Base-by-base conservation (phyloP, 2,329 filamentous ascomycete species). In the Epichloe sylvatica region DNA sequence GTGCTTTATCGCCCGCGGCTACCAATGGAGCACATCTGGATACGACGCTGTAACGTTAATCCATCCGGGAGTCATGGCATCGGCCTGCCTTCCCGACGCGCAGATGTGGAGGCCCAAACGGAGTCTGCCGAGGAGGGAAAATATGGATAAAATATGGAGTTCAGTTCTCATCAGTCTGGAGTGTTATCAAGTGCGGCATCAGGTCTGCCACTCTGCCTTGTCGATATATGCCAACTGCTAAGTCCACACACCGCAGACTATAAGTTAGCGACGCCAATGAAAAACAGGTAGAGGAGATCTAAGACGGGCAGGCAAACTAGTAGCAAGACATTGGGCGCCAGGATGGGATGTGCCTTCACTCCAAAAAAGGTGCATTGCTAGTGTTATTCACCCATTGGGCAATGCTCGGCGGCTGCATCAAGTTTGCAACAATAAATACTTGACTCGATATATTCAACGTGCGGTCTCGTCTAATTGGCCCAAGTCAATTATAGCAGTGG, bases 1-100 rank as follows among this genome's bases (percentile, higher is more conserved):
- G 40, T 33, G 15, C 11, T 39, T 19, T 9, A 17, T 30, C 6
- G 17, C 6, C 40, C 37, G 47, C 33, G 40, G 34, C 23, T 44
- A 13, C 13, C 17, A 30, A 47, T 47, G 45, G 49, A 47, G 38
- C 49, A 25, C 25, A 44, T 51, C 45, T 51, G 45, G 30, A 44
- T 48, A 51, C 41, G 35, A 51, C 49, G 41, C 35, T 45, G 40
- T 25, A 25, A 25, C 23, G 42, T 23, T 30, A 35, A 38, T 48
- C 45, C 41, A 45, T 51, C 41, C 41, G 49, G 46, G 35, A 45
- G 13, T 45, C 46, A 42, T 49, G 38, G 42, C 34, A 49, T 34
- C 50, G 43, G 50, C 43, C 46, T 46, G 50, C 30, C 50, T 49
- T 49, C 19, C 50, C 46, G 46, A 46, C 30, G 37, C 35, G 37